Conservation (phyloP, 1,284 basidiomycete species). For the Apiotrichum sp. region DNA sequence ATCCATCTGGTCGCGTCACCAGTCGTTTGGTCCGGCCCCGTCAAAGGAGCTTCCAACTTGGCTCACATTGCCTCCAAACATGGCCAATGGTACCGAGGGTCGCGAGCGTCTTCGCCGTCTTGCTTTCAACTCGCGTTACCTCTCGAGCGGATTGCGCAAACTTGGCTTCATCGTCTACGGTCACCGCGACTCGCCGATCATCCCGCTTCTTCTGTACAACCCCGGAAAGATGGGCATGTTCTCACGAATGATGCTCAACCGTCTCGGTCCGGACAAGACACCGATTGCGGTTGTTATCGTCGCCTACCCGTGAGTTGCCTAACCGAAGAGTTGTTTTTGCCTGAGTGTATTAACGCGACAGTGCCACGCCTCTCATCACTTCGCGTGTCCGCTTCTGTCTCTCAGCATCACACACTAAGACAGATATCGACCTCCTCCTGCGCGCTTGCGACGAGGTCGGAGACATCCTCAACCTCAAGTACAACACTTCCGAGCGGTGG, state of each 20-base stretch:
- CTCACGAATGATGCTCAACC: conserved; percentile 78
- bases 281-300: conserved; percentile 83
- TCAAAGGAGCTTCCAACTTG: conserved; percentile 59
- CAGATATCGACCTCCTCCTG: conserved; percentile 84
- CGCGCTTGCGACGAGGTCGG: conserved; percentile 90
- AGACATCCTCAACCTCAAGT: conserved; percentile 76
- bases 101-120: conserved; percentile 72
- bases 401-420: conserved; percentile 91
- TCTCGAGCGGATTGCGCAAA: conserved; percentile 77
- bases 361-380: conserved; percentile 85
- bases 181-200: conserved; percentile 83
- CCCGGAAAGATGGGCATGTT: conserved; percentile 89
- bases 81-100: conserved; percentile 79
- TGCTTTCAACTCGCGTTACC: conserved; percentile 92
- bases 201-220: conserved; percentile 88
- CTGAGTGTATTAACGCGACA: conserved; percentile 37
- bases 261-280: conserved; percentile 54
- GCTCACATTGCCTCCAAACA: conserved; percentile 62
- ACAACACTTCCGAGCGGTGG: conserved; percentile 65
- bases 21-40: conserved; percentile 59
- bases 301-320: conserved; percentile 56
- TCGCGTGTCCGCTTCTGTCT: conserved; percentile 91
- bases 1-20: conserved; percentile 26
- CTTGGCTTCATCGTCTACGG: conserved; percentile 97
- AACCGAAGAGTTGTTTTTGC: conserved; percentile 18